These are phyloP conservation scores for Deinandra increscens DNA, from an alignment of 129 eudicot species.

Conservation along the genomic window DNA sequence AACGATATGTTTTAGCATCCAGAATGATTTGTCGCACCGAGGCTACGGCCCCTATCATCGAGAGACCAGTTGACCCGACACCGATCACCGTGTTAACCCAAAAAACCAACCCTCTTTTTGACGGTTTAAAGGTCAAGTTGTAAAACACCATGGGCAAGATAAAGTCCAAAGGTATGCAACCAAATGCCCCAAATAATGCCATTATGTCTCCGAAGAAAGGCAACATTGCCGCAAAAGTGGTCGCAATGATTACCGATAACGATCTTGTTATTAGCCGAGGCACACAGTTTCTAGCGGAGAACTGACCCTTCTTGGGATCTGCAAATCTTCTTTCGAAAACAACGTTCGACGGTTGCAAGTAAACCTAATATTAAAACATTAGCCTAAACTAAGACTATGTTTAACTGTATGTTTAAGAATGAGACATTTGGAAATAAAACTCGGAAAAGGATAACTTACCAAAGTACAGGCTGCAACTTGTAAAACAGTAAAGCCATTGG, in stretches of 20 bases:
- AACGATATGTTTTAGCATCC: slow-evolving; percentile 59
- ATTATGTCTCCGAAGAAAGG: slow-evolving; percentile 87
- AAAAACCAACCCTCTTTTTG: slow-evolving; percentile 42
- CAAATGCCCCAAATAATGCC: slow-evolving; percentile 73
- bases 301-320: slow-evolving; percentile 50
- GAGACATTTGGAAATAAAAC: not conserved
- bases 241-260: slow-evolving; percentile 51
- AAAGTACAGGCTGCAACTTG: slow-evolving; percentile 56
- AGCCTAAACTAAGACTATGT: no score
- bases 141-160: slow-evolving; percentile 73
- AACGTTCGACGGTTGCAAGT: slow-evolving; percentile 70
- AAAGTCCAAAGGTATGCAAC: slow-evolving; percentile 79
- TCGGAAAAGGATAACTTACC: slow-evolving; percentile 27
- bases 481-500: slow-evolving; percentile 49
- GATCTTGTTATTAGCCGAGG: slow-evolving; percentile 66
- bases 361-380: slow-evolving; percentile 40
- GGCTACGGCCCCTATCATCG: slow-evolving; percentile 60
- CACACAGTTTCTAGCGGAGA: slow-evolving; percentile 52
- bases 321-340: slow-evolving; percentile 58
- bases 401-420: no score
- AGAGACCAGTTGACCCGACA: slow-evolving; percentile 40
- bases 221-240: slow-evolving; percentile 68
- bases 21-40: slow-evolving; percentile 62
- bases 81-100: slow-evolving; percentile 57
- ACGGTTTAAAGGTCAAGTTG: slow-evolving; percentile 66